Base-by-base conservation (phyloP, 2,329 filamentous ascomycete genomes). In the Aspergillus pseudotamarii region DNA sequence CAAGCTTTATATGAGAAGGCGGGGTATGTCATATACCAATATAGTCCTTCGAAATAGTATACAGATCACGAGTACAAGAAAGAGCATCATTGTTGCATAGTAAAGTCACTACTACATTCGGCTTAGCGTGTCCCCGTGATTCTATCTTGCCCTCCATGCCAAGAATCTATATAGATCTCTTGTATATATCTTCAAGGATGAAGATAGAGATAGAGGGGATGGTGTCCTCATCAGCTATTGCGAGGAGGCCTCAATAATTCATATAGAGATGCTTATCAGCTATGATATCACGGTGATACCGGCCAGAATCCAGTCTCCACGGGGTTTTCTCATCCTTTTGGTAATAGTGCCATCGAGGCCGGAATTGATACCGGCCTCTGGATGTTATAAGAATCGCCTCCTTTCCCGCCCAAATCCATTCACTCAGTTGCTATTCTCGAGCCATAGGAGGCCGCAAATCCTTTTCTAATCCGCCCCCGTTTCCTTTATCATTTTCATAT, bases 361-460 rank as follows among this genome's bases (percentile, higher is more conserved):
- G 78, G 78, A 77, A 80, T 79, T 76, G 72, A 78, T 79, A 76
- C 79, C 79, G 78, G 78, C 78, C 78, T 79, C 78, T 69, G 66
- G 71, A 67, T 66, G 72, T 79, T 80, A 80, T 80, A 80, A 80
- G 73, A 76, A 73, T 73, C 65, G 64, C 65, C 68, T 74, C 64
- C 65, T 71, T 67, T 71, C 74, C 75, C 71, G 70, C 70, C 67
- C 60, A 69, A 71, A 65, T 63, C 28, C 58, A 56, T 67, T 63
- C 62, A 66, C 54, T 58, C 68, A 32, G 66, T 68, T 55, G 55
- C 45, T 54, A 46, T 68, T 62, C 58, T 64, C 62, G 72, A 63
- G 59, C 41, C 38, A 48, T 45, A 48, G 58, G 56, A 66, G 60
- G 16, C 38, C 30, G 41, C 58, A 58, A 46, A 54, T 48, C 16